phyloP scores from a whole-genome alignment of 345 rosid genomes.

The Rhizophora mangle region DNA sequence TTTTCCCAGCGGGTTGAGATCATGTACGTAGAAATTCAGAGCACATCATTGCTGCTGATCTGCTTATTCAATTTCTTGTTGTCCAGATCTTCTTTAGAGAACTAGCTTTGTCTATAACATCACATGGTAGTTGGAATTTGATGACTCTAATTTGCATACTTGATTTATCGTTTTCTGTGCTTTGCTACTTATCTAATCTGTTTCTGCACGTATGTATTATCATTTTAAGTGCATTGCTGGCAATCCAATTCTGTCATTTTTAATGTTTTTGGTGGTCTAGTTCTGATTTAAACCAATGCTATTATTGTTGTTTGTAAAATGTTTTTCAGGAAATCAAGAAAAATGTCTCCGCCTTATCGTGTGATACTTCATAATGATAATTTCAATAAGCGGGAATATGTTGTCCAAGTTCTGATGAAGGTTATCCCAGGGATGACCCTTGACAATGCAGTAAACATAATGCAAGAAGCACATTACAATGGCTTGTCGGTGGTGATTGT shows the following conservation, averaged over 20 bases:
- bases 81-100: too few relatives aligned
- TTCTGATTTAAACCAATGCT: too few relatives aligned
- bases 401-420: conserved; percentile 93
- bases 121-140: too few relatives aligned
- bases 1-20: background rate
- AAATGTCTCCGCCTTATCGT: conserved; percentile 75
- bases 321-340: conserved; percentile 66
- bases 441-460: conserved; percentile 88
- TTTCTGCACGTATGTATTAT: background rate
- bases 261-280: too few relatives aligned
- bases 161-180: background rate
- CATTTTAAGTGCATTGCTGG: background rate
- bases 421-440: conserved; percentile 92
- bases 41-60: too few relatives aligned
- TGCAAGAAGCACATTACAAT: conserved; percentile 96
- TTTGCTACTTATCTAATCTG: background rate
- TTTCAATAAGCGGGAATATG: conserved; percentile 85
- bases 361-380: conserved; percentile 90
- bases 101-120: too few relatives aligned
- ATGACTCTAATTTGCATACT: background rate
- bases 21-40: background rate
- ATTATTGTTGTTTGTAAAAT: background rate
- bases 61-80: too few relatives aligned
- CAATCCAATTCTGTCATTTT: background rate
- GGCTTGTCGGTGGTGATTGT: conserved; percentile 87